Conservation (phyloP, 202 grass and related monocot species). For the Cymbopogon flexuosus region DNA sequence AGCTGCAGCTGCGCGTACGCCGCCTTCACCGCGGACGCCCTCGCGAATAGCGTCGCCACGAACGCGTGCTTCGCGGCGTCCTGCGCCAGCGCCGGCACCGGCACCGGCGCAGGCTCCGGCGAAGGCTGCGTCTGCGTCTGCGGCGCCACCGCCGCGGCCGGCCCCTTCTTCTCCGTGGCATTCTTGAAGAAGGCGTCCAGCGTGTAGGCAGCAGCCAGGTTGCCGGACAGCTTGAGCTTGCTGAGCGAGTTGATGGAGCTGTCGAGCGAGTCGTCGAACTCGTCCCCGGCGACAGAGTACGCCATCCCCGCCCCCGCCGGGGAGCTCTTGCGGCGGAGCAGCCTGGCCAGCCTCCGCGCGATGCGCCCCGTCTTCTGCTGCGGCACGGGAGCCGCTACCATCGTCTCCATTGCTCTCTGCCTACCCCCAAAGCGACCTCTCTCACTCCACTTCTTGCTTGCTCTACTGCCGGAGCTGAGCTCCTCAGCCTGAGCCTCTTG, state of each 20-base stretch:
- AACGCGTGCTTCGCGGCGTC: slow-evolving; percentile 40
- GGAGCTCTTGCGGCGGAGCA: slow-evolving; percentile 55
- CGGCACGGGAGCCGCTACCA: slow-evolving; percentile 26
- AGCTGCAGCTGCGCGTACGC: slow-evolving; percentile 71
- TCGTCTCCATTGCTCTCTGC: slow-evolving; percentile 47
- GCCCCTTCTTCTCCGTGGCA: slow-evolving; percentile 22
- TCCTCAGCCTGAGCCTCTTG: not conserved
- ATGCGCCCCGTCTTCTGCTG: slow-evolving; percentile 42
- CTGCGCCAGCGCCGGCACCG: not conserved
- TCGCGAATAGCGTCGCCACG: slow-evolving; percentile 56
- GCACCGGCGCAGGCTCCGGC: not conserved
- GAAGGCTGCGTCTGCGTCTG: not conserved
- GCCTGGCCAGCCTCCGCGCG: slow-evolving; percentile 38
- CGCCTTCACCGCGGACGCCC: slow-evolving; percentile 75
- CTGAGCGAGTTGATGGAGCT: slow-evolving; percentile 52
- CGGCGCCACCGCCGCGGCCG: not conserved
- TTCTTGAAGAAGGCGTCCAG: slow-evolving; percentile 29
- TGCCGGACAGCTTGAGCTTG: slow-evolving; percentile 67
- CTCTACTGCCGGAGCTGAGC: not conserved
- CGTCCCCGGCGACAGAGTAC: slow-evolving; percentile 34
- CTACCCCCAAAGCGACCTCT: not conserved
- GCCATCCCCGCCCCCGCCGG: slow-evolving; percentile 16
- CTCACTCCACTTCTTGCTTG: not conserved
- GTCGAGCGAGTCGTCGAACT: slow-evolving; percentile 43
- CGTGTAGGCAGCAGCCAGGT: slow-evolving; percentile 44